Percentiles rank a stretch among this genome's conserved stretches.
phyloP scores from a whole-genome alignment of 2,329 filamentous ascomycete species.

The Nannizzia gypsea region DNA sequence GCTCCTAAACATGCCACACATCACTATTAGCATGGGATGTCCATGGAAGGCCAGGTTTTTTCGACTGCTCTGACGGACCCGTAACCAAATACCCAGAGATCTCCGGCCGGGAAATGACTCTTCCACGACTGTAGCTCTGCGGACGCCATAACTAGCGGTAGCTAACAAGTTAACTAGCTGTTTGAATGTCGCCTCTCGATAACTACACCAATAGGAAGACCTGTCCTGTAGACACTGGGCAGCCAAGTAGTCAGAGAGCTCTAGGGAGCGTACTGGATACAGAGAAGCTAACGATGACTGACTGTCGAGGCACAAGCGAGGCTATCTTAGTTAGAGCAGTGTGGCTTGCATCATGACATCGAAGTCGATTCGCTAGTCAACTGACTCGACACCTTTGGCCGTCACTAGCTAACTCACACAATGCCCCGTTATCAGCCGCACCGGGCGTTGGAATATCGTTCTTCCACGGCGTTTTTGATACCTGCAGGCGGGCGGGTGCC shows the following conservation, averaged over 20 bases:
- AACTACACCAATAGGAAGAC: no score
- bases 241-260: neutral
- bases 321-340: neutral
- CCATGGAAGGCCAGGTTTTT: neutral
- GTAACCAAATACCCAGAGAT: slow-evolving; percentile 96
- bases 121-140: slow-evolving; percentile 28
- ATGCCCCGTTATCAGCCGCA: no score
- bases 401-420: no score
- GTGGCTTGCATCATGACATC: neutral
- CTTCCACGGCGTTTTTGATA: neutral
- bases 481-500: no score
- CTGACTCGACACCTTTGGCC: no score
- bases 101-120: slow-evolving; percentile 39
- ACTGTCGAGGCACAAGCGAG: no score
- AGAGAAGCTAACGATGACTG: no score
- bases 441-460: neutral
- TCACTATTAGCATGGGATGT: neutral
- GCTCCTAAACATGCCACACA: slow-evolving; percentile 47
- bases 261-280: neutral
- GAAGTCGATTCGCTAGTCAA: neutral
- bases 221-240: neutral
- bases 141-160: neutral
- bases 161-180: neutral
- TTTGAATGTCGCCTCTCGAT: neutral
- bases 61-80: slow-evolving; percentile 49